phyloP scores from a whole-genome alignment of 306 rosid genomes.

The Erythrophleum fordii region DNA sequence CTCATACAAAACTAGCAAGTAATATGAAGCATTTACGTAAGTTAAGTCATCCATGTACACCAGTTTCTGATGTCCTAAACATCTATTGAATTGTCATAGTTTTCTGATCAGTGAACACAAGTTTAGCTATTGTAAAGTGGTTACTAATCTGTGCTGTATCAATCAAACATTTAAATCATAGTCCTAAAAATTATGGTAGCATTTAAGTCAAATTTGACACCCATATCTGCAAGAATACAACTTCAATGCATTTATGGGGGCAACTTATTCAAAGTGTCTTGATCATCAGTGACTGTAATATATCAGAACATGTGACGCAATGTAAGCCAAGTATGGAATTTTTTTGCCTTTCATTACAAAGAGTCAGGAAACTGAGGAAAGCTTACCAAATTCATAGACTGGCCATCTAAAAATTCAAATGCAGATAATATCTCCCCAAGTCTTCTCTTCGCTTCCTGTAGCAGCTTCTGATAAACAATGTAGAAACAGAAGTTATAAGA shows the following conservation, averaged over 20 bases:
- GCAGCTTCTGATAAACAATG: conserved; percentile 68
- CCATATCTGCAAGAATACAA: neutral
- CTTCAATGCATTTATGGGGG: conserved; percentile 23
- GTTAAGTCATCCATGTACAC: neutral
- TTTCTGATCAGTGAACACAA: neutral
- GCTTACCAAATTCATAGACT: conserved; percentile 81
- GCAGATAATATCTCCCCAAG: conserved; percentile 98
- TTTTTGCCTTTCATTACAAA: neutral
- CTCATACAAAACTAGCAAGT: neutral
- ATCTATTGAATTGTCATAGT: neutral
- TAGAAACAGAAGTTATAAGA: conserved; percentile 44
- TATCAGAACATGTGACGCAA: neutral
- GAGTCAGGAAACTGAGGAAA: conserved; percentile 11
- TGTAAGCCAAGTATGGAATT: neutral
- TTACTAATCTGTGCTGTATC: conserved; percentile 1
- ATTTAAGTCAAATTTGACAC: conserved; percentile 10
- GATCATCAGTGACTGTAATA: neutral
- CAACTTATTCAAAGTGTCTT: neutral
- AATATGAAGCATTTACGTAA: conserved; percentile 13
- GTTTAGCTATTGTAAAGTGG: neutral
- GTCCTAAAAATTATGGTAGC: neutral
- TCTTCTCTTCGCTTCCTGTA: conserved; percentile 83
- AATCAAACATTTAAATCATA: conserved; percentile 11
- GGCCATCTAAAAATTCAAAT: conserved; percentile 86
- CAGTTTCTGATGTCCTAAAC: conserved; percentile 12